phyloP scores from a whole-genome alignment of 2,329 filamentous ascomycete genomes.

The Herpotrichia juniperi region DNA sequence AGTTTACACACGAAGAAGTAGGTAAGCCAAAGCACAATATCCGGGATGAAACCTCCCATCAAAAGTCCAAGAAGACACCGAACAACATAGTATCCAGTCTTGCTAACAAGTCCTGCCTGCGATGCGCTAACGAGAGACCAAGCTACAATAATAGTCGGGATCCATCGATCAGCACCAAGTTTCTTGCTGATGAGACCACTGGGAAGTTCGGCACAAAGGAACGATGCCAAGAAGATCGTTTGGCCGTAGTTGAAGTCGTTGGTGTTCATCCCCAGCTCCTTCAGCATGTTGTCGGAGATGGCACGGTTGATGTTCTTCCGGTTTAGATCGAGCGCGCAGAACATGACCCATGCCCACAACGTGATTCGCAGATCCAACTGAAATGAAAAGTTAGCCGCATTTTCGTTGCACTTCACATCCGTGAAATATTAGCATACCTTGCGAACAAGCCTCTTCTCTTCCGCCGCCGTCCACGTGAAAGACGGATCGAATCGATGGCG shows the following conservation, averaged over 20 bases:
- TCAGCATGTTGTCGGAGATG: conserved; percentile 41
- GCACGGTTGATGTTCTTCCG: conserved; percentile 55
- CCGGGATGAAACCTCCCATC: conserved; percentile 42
- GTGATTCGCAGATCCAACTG: conserved; percentile 36
- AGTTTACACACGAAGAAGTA: conserved; percentile 46
- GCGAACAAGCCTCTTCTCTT: conserved; percentile 54
- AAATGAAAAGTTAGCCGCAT: not conserved
- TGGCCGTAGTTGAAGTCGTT: conserved; percentile 41
- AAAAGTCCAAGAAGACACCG: conserved; percentile 49
- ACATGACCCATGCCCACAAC: conserved; percentile 54
- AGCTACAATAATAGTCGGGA: conserved; percentile 42
- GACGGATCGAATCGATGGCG: conserved; percentile 57
- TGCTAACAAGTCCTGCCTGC: conserved; percentile 42
- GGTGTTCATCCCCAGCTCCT: conserved; percentile 33
- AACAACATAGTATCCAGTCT: conserved; percentile 45
- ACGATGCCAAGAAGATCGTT: conserved; percentile 46
- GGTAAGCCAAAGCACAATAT: conserved; percentile 49
- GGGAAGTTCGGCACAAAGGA: conserved; percentile 57
- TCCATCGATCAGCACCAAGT: conserved; percentile 53
- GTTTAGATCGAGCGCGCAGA: conserved; percentile 55
- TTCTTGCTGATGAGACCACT: conserved; percentile 59
- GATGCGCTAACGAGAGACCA: conserved; percentile 45
- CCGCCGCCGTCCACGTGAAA: conserved; percentile 53
- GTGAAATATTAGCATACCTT: conserved; percentile 42
- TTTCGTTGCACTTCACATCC: not conserved